A percentile compares a stretch with the other conserved stretches of the same genome.
These are phyloP conservation scores for Chaetomium globosum DNA, from an alignment of 2,329 filamentous ascomycete species.

Conservation along the genomic window DNA sequence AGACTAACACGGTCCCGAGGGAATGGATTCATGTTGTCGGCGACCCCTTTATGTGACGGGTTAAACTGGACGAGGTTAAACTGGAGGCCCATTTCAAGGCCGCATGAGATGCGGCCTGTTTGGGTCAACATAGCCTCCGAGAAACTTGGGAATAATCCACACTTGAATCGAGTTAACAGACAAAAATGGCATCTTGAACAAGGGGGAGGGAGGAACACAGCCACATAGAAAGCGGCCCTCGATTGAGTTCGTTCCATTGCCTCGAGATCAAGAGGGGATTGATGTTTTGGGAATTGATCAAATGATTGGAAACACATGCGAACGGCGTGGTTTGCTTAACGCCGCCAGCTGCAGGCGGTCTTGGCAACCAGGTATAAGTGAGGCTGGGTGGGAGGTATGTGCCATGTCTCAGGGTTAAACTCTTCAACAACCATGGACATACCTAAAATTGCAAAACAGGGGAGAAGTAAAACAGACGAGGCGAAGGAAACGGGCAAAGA, in stretches of 20 bases:
- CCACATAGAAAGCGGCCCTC: not conserved
- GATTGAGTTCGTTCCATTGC: not conserved
- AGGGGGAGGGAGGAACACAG: not conserved
- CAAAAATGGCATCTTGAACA: not conserved
- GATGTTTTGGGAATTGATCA: not conserved
- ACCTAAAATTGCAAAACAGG: not conserved
- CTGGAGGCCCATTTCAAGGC: slow-evolving; percentile 8
- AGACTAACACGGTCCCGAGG: slow-evolving; percentile 3
- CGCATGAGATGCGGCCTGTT: slow-evolving; percentile 24
- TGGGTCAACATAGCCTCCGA: slow-evolving; percentile 21
- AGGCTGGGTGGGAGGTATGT: not conserved
- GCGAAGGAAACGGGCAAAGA: not conserved
- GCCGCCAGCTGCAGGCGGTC: not conserved
- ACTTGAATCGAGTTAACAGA: not conserved
- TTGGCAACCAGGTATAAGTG: slow-evolving; percentile 10
- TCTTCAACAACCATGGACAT: not conserved
- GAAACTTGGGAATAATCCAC: not conserved
- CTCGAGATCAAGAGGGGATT: not conserved
- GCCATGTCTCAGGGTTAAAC: not conserved
- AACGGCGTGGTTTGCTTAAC: slow-evolving; percentile 1
- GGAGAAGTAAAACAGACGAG: not conserved
- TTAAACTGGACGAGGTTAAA: not conserved
- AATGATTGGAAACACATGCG: slow-evolving; percentile 11
- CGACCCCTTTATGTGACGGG: not conserved
- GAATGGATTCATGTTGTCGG: slow-evolving; percentile 1